These are phyloP conservation scores for Cucurbita pepo DNA, from an alignment of 306 rosid genomes.

Conservation along the genomic window DNA sequence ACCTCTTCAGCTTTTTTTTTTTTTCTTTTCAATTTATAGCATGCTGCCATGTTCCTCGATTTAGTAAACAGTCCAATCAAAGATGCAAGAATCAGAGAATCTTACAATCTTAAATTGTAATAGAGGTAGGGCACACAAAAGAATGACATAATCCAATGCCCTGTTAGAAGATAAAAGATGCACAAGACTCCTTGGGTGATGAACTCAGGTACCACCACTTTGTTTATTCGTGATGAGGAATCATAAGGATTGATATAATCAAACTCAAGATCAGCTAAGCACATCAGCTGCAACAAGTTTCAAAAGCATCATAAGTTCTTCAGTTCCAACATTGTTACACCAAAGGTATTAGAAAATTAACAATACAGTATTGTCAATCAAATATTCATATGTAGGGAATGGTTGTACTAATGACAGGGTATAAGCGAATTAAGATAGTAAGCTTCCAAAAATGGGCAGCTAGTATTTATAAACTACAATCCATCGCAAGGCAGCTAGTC, in stretches of 20 bases:
- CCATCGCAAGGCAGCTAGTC: neutral
- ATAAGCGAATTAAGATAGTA: neutral
- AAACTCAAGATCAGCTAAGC: slow-evolving; percentile 86
- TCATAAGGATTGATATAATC: slow-evolving; percentile 93
- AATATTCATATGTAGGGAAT: neutral
- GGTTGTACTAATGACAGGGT: neutral
- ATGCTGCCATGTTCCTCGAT: neutral
- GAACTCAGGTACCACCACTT: slow-evolving; percentile 58
- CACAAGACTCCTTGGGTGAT: slow-evolving; percentile 39
- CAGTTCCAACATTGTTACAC: neutral
- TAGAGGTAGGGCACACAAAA: slow-evolving; percentile 54
- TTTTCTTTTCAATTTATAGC: neutral
- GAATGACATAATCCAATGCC: slow-evolving; percentile 79
- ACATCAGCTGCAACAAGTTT: slow-evolving; percentile 71
- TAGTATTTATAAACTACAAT: neutral
- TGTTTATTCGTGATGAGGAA: slow-evolving; percentile 52
- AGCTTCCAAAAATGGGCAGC: neutral
- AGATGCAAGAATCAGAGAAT: slow-evolving; percentile 1
- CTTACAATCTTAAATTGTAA: slow-evolving; percentile 59
- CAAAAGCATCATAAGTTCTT: neutral
- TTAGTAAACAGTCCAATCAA: neutral
- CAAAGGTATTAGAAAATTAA: neutral
- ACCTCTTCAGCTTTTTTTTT: neutral
- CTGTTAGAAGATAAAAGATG: slow-evolving; percentile 44
- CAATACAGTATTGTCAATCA: neutral